Percentiles rank a stretch among this genome's conserved stretches.
Evolutionary conservation across 2,329 filamentous ascomycete genomes (phyloP).

Genomic region (Tolypocladium capitatum): DNA sequence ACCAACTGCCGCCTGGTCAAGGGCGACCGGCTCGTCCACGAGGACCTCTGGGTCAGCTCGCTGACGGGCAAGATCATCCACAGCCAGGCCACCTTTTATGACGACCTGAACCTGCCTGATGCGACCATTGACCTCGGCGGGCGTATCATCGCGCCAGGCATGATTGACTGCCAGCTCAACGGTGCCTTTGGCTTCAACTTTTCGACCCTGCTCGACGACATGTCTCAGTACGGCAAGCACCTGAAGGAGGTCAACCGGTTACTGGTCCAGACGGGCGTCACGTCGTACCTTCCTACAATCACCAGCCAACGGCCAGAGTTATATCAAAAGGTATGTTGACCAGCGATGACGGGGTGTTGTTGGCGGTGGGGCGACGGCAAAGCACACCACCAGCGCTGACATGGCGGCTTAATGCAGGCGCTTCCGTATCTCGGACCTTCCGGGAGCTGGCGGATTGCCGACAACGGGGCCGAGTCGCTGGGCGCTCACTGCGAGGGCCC

Average conservation of each 20-base stretch:
- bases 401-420: conserved; percentile 29
- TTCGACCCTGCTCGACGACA: conserved; percentile 59
- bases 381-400: neutral
- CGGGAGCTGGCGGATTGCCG: conserved; percentile 41
- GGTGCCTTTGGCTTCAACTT: conserved; percentile 91
- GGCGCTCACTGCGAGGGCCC: conserved; percentile 87
- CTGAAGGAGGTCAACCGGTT: conserved; percentile 57
- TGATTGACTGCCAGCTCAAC: conserved; percentile 88
- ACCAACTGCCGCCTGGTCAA: conserved; percentile 74
- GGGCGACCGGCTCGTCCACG: conserved; percentile 51
- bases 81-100: conserved; percentile 55
- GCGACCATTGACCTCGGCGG: conserved; percentile 66
- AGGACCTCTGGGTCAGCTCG: conserved; percentile 84
- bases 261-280: conserved; percentile 69
- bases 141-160: conserved; percentile 70
- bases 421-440: conserved; percentile 69
- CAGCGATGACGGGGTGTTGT: neutral
- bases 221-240: conserved; percentile 57
- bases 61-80: conserved; percentile 68
- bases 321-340: conserved; percentile 49
- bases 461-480: conserved; percentile 70
- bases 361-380: neutral
- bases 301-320: conserved; percentile 70
- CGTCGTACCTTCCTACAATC: conserved; percentile 74
- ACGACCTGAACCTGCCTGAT: conserved; percentile 56